These are phyloP conservation scores for Leishmania arabica DNA, from an alignment of 208 protist genomes.

Conservation along the genomic window DNA sequence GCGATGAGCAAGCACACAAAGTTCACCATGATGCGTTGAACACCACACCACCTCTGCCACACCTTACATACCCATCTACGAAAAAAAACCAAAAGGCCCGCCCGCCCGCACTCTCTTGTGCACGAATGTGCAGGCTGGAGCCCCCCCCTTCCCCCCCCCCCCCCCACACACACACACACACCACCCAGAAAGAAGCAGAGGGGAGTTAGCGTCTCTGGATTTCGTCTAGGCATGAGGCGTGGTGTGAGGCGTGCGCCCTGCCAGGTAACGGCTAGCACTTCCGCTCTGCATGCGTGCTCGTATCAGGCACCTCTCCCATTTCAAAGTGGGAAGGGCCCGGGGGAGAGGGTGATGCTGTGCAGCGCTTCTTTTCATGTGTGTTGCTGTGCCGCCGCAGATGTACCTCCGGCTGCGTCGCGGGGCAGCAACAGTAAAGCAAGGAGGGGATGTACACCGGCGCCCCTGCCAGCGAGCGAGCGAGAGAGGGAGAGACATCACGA, in stretches of 20 bases:
- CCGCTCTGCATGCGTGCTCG: no score
- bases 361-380: no score
- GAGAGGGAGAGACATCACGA: constrained; percentile 16
- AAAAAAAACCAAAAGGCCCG: constrained; percentile 35
- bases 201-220: background rate
- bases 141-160: no score
- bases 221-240: background rate
- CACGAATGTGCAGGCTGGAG: background rate
- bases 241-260: no score
- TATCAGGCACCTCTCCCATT: no score
- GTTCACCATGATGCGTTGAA: constrained; percentile 49
- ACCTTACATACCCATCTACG: background rate
- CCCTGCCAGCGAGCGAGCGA: constrained; percentile 42
- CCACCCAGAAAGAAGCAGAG: background rate
- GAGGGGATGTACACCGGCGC: no score
- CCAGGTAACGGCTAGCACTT: no score
- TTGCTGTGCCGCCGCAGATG: background rate
- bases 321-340: no score
- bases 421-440: no score
- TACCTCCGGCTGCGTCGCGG: background rate
- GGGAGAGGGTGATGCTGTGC: no score
- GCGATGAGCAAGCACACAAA: constrained; percentile 56
- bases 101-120: background rate
- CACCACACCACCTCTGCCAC: background rate
- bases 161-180: no score